Evolutionary conservation across 192 early-diverging fungal genomes (phyloP), one percentile per base, ranked within the genome.

Genomic region (Podila horticola): DNA sequence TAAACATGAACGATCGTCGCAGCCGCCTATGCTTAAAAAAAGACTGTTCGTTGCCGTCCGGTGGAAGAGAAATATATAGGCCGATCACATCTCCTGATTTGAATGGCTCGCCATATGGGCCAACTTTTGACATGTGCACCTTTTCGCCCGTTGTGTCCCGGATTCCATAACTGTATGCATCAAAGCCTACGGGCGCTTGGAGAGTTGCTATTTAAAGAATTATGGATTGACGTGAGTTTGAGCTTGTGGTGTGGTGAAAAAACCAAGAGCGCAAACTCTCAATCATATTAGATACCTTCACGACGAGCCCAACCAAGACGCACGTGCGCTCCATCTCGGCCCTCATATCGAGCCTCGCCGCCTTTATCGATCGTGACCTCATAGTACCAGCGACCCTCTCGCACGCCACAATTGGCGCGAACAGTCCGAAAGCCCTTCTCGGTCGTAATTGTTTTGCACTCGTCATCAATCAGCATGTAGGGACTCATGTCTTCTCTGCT

Each of bases 181-280:
- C 91, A 72, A 88, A 91, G 5, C 91, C 91, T 45, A 91, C 89
- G 6, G 91, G 91, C 8, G 87, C 88, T 61, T 91, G 86, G 31
- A 91, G 59, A 48, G 84, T 87, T 1, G 88, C 89, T 90, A 41
- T 41, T 30, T 36, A n/a, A 15, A 60, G n/a, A 63, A 26, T 30
- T 20, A 55, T 57, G 5, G 17, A 36, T n/a, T 36, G 64, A 65
- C 33, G 38, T 41, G 61, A 58, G 49, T 58, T 50, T 75, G 10
- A 68, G 52, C 11, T 36, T 36, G 34, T 19, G 29, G 28, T 3
- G 2, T 13, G 30, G 55, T 17, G 4, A 34, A 52, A 71, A 41
- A 50, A 48, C n/a, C n/a, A 61, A 30, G 6, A 61, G 6, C 24
- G 4, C 28, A 31, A 29, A 31, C 59, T 24, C 13, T 31, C 59